Conservation (phyloP, 2,329 filamentous ascomycete genomes). For the Colletotrichum chlorophyti region DNA sequence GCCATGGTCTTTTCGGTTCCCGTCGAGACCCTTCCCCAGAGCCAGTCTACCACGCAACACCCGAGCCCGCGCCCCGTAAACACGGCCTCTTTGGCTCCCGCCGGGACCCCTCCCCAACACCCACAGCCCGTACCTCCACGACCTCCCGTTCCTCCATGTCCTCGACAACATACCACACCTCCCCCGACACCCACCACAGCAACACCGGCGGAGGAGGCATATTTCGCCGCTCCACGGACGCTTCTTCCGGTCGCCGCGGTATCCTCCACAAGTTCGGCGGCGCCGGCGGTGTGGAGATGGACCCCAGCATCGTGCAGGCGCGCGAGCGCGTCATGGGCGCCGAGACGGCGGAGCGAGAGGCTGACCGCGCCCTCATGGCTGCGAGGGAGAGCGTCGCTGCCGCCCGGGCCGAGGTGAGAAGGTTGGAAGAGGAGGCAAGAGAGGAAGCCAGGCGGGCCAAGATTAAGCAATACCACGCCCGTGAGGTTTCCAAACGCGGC, state of each 20-base stretch:
- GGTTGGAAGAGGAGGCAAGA: constrained; percentile 69
- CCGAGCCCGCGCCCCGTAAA: constrained; percentile 33
- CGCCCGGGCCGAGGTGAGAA: constrained; percentile 68
- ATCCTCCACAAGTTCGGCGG: constrained; percentile 54
- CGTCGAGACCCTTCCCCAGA: constrained; percentile 37
- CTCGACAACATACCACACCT: constrained; percentile 33
- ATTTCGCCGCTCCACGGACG: constrained; percentile 36
- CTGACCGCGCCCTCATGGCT: constrained; percentile 66
- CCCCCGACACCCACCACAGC: constrained; percentile 24
- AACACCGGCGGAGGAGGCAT: constrained; percentile 32
- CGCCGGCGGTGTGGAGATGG: constrained; percentile 52
- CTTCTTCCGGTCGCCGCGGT: constrained; percentile 40
- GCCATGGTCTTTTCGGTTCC: constrained; percentile 31
- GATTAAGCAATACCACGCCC: constrained; percentile 72
- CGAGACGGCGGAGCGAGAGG: constrained; percentile 69
- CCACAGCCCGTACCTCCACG: constrained; percentile 34
- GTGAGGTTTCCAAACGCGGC: constrained; percentile 71
- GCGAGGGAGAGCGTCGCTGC: constrained; percentile 66
- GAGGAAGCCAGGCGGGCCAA: constrained; percentile 70
- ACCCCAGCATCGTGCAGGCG: constrained; percentile 67
- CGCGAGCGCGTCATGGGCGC: constrained; percentile 67
- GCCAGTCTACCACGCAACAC: constrained; percentile 37
- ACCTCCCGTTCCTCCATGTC: constrained; percentile 28
- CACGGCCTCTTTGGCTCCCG: constrained; percentile 46
- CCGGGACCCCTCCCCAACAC: constrained; percentile 33